Base-by-base conservation (phyloP, 169 alveolate species). In the Theileria annulata region DNA sequence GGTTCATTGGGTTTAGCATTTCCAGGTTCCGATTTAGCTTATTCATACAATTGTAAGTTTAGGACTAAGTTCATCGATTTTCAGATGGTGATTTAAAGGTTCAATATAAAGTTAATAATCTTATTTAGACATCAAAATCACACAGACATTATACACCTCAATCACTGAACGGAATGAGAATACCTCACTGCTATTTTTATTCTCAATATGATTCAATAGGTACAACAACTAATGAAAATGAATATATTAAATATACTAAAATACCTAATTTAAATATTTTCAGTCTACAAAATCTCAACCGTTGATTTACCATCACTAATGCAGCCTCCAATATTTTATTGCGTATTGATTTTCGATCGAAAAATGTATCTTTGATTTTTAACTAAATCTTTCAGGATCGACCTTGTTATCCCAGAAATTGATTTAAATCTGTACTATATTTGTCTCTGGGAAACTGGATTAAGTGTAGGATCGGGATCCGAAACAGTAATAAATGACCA, bases 1-100 rank as follows among this genome's bases (percentile, higher is more conserved):
- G 33, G 75, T 17, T 42, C 88, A 3, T 78, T 80, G 69, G 88
- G 88, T 19, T 73, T 80, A n/a, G 64, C 78, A 1, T 73, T 80
- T 33, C 82, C 88, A 15, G 88, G 88, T 0, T 72, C 88, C 2
- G 88, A 80, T 72, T 75, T 80, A 71, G 88, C 80, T 19, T 80
- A 80, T 64, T 71, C 88, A 74, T 80, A 80, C 73, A 54, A 28
- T 3, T 76, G 88, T 80, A 27, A 15, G 77, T 69, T 56, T 13
- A 12, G 31, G 3, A 19, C 10, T 23, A 27, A n/a, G 30, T 56
- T 48, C 25, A 28, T 69, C 68, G 3, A 42, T 69, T 42, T 60
- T 54, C 27, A 54, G 63, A n/a, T 21, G 58, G 37, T 6, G 77
- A 42, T 19, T 48, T 69, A 19, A 69, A 49, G 47, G 77, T 69